These are phyloP conservation scores for Eucalyptus grandis DNA, from an alignment of 345 rosid genomes.

Conservation along the genomic window DNA sequence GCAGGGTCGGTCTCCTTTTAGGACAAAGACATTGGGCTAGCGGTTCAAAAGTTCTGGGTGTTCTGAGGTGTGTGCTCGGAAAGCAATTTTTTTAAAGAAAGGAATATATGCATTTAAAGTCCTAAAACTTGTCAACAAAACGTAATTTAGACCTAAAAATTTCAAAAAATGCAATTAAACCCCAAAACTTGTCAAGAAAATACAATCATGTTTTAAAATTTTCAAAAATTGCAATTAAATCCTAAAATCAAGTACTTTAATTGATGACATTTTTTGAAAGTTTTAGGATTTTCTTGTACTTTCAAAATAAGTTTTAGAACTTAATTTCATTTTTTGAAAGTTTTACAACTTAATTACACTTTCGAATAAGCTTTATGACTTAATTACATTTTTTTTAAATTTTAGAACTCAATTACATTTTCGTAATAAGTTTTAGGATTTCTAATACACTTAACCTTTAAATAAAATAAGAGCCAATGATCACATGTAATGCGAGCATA, in stretches of 20 bases:
- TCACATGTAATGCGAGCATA: neutral
- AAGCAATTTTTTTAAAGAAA: neutral
- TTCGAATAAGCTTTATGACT: rapidly evolving
- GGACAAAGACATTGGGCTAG: neutral
- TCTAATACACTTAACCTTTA: too few relatives aligned
- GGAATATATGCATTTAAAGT: rapidly evolving
- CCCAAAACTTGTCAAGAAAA: too few relatives aligned
- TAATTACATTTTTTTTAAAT: too few relatives aligned
- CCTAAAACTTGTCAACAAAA: too few relatives aligned
- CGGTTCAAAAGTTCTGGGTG: neutral
- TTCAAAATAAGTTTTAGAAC: too few relatives aligned
- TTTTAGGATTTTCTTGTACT: rapidly evolving
- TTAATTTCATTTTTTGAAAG: rapidly evolving
- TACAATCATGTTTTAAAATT: rapidly evolving
- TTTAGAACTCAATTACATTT: rapidly evolving
- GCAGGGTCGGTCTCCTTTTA: neutral
- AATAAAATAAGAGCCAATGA: neutral
- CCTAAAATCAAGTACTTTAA: rapidly evolving
- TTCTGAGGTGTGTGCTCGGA: neutral
- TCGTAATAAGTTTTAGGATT: rapidly evolving
- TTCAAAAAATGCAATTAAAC: too few relatives aligned
- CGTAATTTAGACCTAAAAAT: too few relatives aligned
- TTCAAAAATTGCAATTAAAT: too few relatives aligned
- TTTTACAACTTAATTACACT: rapidly evolving
- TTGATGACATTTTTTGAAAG: too few relatives aligned